Evolutionary conservation across 352 stramenopile genomes (phyloP).

Genomic region (Phytophthora pini): DNA sequence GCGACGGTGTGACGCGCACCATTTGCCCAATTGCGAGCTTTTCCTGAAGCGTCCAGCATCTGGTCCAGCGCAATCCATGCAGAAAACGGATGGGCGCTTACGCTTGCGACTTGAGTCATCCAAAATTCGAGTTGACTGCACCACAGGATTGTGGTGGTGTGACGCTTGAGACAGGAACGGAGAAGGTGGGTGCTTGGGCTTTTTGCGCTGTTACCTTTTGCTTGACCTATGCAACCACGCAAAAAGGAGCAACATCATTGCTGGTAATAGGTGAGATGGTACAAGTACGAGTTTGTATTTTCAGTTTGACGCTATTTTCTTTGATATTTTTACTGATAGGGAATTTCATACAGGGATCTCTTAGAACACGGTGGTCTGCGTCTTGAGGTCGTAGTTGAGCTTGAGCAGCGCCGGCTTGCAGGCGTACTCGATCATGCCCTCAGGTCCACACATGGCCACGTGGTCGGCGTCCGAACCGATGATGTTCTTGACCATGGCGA

Average conservation of each 20-base stretch:
- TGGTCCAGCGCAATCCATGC: constrained; percentile 24
- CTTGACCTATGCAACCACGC: constrained; percentile 3
- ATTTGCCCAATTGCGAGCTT: constrained; percentile 38
- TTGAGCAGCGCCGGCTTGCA: constrained; percentile 89
- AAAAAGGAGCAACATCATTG: neutral
- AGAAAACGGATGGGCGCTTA: constrained; percentile 15
- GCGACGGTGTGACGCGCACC: constrained; percentile 32
- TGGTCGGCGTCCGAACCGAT: constrained; percentile 74
- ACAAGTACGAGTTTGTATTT: neutral
- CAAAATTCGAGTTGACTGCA: constrained; percentile 2
- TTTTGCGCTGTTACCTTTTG: neutral
- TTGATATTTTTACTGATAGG: neutral
- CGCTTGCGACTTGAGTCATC: constrained; percentile 11
- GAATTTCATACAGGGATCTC: neutral
- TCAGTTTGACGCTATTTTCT: neutral
- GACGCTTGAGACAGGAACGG: constrained; percentile 3
- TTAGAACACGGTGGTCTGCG: constrained; percentile 65
- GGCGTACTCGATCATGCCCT: constrained; percentile 94
- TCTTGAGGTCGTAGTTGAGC: constrained; percentile 78
- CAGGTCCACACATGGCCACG: constrained; percentile 93
- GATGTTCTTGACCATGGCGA: constrained; percentile 86
- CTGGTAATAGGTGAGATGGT: neutral
- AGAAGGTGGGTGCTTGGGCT: neutral
- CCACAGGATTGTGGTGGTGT: constrained; percentile 7
- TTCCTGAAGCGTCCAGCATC: constrained; percentile 11